Base-by-base conservation (phyloP, 495 filamentous ascomycete genomes). In the Chaetomium cochliodes region DNA sequence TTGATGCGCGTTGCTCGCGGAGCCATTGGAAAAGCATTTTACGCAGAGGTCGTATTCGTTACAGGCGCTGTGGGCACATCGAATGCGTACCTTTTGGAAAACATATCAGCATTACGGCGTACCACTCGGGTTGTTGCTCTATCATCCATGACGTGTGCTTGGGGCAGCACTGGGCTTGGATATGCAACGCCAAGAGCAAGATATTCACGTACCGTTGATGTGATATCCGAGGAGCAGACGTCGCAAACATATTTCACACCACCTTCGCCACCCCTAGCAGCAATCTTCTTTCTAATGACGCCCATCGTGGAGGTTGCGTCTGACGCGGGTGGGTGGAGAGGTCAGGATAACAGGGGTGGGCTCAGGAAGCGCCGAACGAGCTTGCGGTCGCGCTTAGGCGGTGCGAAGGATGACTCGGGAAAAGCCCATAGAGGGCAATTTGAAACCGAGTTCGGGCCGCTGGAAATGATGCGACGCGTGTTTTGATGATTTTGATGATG, bases 41-140 rank as follows among this genome's bases (percentile, higher is more conserved):
- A 99, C 94, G 74, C 94, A 99, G 62, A 98, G 88, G 71, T 99
- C 96, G 74, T 97, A 99, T 68, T 98, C 94, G 72, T 86, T 88
- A 76, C 94, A 98, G 62, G 82, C 80, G 58, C 80, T 82, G 70
- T 91, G 85, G 22, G 92, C 92, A 74, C 94, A 98, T 64, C 93
- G 85, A 74, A 98, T 96, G 44, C 94, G 92, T 56, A 98, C 93
- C 93, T 97, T 73, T 22, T 8, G 22, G 61, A 23, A 15, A 37
- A 53, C 8, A 33, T 25, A 60, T 72, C 57, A 75, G 67, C 30
- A 30, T 53, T 46, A 42, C n/a, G 26, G 50, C 26, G 42, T 18
- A 58, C 25, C n/a, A n/a, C n/a, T n/a, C n/a, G 28, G 33, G 57
- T 57, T 39, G 47, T 42, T 50, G 63, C 70, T 50, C 72, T 65